Evolutionary conservation across 2,329 filamentous ascomycete genomes (phyloP).

Genomic region (Claviceps sp.): DNA sequence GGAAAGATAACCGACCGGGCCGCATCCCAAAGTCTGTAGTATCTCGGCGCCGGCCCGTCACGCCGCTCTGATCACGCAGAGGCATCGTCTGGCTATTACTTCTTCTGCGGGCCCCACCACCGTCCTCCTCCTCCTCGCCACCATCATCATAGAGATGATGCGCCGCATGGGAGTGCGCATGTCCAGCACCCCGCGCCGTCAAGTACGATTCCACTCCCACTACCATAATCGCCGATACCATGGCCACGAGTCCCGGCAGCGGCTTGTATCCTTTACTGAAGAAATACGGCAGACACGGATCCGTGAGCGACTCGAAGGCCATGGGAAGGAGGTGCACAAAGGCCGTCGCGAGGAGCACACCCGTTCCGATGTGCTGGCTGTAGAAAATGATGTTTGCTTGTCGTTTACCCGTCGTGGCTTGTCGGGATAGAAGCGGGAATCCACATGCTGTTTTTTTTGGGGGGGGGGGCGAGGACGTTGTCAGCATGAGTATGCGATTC

Average conservation of each 20-base stretch:
- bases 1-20: constrained; percentile 35
- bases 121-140: constrained; percentile 25
- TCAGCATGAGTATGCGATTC: not conserved
- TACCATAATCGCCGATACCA: constrained; percentile 69
- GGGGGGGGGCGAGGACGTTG: no score
- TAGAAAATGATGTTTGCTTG: constrained; percentile 50
- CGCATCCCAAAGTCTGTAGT: constrained; percentile 20
- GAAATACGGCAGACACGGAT: constrained; percentile 61
- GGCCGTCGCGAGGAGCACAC: constrained; percentile 73
- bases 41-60: constrained; percentile 23
- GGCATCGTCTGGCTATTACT: constrained; percentile 13
- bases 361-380: constrained; percentile 66
- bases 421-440: constrained; percentile 51
- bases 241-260: constrained; percentile 68
- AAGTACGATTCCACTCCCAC: constrained; percentile 83
- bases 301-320: constrained; percentile 51
- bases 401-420: constrained; percentile 41
- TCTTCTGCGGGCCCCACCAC: constrained; percentile 1
- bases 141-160: constrained; percentile 37
- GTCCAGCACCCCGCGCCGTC: constrained; percentile 53
- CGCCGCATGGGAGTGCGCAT: constrained; percentile 41
- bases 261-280: constrained; percentile 71
- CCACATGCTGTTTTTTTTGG: constrained; percentile 37
- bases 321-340: constrained; percentile 66
- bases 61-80: constrained; percentile 12